A percentile compares a stretch with the other conserved stretches of the same genome.
Conservation (phyloP, 139 green algal species). For the Coelastrella sp. region DNA sequence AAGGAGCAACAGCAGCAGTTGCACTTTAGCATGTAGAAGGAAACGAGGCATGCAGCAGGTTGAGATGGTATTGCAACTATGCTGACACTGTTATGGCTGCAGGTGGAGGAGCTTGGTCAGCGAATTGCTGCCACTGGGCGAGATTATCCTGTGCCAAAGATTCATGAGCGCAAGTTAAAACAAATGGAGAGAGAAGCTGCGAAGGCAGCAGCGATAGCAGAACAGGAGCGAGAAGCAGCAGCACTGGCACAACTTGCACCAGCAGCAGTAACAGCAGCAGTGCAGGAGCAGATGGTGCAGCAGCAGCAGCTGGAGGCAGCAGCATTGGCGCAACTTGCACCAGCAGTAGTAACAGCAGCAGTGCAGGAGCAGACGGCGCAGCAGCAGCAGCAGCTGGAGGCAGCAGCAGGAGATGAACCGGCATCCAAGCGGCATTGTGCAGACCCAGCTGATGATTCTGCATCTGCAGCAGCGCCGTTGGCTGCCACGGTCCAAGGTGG, state of each 20-base stretch:
- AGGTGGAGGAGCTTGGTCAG: slow-evolving; percentile 64
- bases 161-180: slow-evolving; percentile 60
- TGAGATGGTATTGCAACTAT: too few relatives aligned
- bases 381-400: slow-evolving; percentile 12
- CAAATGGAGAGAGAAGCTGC: slow-evolving; percentile 51
- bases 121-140: slow-evolving; percentile 66
- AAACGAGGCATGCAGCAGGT: too few relatives aligned
- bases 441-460: neutral
- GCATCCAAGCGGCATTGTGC: slow-evolving; percentile 11
- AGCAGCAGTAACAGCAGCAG: slow-evolving; percentile 22
- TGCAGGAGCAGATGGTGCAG: neutral
- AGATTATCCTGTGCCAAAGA: slow-evolving; percentile 59
- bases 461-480: neutral
- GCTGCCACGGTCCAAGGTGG: too few relatives aligned
- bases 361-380: neutral
- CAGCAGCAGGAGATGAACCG: slow-evolving; percentile 13
- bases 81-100: neutral
- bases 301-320: slow-evolving; percentile 1
- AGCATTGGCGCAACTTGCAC: too few relatives aligned
- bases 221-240: slow-evolving; percentile 78
- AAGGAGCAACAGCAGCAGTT: too few relatives aligned
- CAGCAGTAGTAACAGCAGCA: neutral
- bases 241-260: slow-evolving; percentile 50
- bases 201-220: slow-evolving; percentile 72
- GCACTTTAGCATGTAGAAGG: too few relatives aligned